Evolutionary conservation across 2,329 filamentous ascomycete species (phyloP).

Genomic region (Venturia carpophila): DNA sequence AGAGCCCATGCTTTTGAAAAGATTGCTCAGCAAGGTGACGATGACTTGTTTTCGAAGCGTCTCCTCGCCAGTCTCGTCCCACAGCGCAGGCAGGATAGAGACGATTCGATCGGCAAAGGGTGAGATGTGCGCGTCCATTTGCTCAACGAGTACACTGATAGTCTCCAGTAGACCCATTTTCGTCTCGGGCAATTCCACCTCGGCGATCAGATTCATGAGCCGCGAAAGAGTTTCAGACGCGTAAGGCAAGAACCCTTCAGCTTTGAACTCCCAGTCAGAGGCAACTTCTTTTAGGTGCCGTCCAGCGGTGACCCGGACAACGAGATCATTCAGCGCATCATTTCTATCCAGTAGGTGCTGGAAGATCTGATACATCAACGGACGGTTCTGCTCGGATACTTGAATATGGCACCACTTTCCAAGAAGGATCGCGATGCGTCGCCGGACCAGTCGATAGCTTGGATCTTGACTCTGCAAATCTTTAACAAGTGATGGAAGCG

Average conservation of each 20-base stretch:
- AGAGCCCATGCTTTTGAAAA: conserved; percentile 76
- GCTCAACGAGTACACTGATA: conserved; percentile 68
- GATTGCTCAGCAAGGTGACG: conserved; percentile 71
- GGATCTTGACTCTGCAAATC: conserved; percentile 65
- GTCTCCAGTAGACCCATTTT: conserved; percentile 87
- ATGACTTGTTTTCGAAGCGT: conserved; percentile 93
- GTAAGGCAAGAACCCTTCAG: conserved; percentile 67
- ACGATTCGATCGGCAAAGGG: conserved; percentile 74
- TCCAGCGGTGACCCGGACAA: conserved; percentile 85
- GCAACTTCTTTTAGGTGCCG: conserved; percentile 73
- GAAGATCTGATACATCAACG: conserved; percentile 80
- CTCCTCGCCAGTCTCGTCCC: conserved; percentile 78
- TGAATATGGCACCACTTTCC: conserved; percentile 84
- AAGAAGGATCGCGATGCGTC: conserved; percentile 80
- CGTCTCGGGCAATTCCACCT: conserved; percentile 75
- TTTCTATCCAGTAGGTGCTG: conserved; percentile 72
- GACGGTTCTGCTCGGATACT: conserved; percentile 57
- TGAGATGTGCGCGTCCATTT: conserved; percentile 65
- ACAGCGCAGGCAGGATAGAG: conserved; percentile 68
- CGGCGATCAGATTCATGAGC: conserved; percentile 69
- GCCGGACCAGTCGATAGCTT: conserved; percentile 73
- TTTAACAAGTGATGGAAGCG: conserved; percentile 64
- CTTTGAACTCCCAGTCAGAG: conserved; percentile 75
- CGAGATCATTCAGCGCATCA: conserved; percentile 74
- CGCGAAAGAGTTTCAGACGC: conserved; percentile 64